Percentiles rank a stretch among this genome's conserved stretches.
Evolutionary conservation across 306 rosid genomes (phyloP).

Genomic region (Dryas octopetala): DNA sequence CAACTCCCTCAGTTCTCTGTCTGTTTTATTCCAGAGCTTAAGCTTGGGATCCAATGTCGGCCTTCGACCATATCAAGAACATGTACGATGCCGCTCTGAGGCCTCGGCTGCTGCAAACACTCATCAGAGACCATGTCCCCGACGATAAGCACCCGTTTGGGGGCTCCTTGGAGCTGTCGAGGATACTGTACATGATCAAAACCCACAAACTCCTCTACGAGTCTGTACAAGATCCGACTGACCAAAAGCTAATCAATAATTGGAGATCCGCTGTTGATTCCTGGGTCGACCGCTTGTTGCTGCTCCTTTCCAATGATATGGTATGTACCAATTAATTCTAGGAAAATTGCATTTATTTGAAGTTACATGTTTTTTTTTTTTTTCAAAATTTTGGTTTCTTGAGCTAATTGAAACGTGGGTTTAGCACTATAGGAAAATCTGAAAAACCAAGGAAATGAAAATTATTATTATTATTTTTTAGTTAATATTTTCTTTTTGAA

Average conservation of each 20-base stretch:
- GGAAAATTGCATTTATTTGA: not conserved
- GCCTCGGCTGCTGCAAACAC: constrained; percentile 63
- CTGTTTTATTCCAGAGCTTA: not conserved
- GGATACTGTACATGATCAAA: constrained; percentile 47
- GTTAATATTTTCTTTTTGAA: no score
- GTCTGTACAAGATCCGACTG: constrained; percentile 26
- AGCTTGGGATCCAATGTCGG: constrained; percentile 46
- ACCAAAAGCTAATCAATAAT: constrained; percentile 32
- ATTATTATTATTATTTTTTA: no score
- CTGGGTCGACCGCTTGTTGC: constrained; percentile 60
- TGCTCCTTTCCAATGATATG: constrained; percentile 47
- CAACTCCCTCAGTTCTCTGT: not conserved
- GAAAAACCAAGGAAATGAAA: no score
- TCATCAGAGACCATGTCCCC: constrained; percentile 56
- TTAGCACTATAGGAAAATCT: not conserved
- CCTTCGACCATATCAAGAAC: constrained; percentile 49
- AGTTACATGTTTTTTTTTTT: not conserved
- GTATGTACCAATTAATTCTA: constrained; percentile 31
- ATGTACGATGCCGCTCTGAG: constrained; percentile 69
- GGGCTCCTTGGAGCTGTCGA: constrained; percentile 43
- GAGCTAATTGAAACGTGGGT: not conserved
- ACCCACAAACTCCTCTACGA: constrained; percentile 67
- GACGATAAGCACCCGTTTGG: constrained; percentile 37
- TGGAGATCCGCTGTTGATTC: constrained; percentile 74
- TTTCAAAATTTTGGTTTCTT: not conserved